phyloP scores from a whole-genome alignment of 2,329 filamentous ascomycete species.

The Pseudomassariella vexata region DNA sequence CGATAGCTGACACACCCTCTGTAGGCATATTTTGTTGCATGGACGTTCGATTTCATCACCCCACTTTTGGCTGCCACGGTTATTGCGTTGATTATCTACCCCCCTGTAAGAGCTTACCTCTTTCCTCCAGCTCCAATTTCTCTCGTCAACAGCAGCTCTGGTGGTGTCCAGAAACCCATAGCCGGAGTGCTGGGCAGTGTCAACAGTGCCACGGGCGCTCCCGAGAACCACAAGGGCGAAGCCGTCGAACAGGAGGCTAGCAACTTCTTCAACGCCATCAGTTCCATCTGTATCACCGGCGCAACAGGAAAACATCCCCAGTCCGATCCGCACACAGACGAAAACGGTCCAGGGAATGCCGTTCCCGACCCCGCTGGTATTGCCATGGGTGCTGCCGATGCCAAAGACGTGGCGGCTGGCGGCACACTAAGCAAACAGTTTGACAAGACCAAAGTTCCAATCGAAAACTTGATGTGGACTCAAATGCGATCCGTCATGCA shows the following conservation, averaged over 20 bases:
- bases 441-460: conserved; percentile 74
- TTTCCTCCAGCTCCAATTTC: conserved; percentile 77
- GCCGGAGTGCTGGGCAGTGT: conserved; percentile 70
- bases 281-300: conserved; percentile 66
- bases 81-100: conserved; percentile 61
- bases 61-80: conserved; percentile 54
- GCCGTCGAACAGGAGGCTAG: conserved; percentile 78
- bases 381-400: conserved; percentile 30
- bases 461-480: conserved; percentile 71
- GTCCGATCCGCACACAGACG: conserved; percentile 43
- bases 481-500: conserved; percentile 71
- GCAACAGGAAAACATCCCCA: conserved; percentile 73
- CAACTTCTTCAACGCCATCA: conserved; percentile 72
- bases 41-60: conserved; percentile 66
- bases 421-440: conserved; percentile 43
- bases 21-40: conserved; percentile 52
- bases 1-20: neutral
- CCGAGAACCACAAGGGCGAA: conserved; percentile 78
- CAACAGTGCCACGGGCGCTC: conserved; percentile 73
- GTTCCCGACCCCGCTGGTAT: conserved; percentile 30
- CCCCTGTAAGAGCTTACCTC: conserved; percentile 53
- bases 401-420: conserved; percentile 39
- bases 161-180: conserved; percentile 71
- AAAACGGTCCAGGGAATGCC: conserved; percentile 16
- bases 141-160: conserved; percentile 62